These are phyloP conservation scores for Boletus sp. DNA, from an alignment of 768 basidiomycete genomes.

Conservation along the genomic window DNA sequence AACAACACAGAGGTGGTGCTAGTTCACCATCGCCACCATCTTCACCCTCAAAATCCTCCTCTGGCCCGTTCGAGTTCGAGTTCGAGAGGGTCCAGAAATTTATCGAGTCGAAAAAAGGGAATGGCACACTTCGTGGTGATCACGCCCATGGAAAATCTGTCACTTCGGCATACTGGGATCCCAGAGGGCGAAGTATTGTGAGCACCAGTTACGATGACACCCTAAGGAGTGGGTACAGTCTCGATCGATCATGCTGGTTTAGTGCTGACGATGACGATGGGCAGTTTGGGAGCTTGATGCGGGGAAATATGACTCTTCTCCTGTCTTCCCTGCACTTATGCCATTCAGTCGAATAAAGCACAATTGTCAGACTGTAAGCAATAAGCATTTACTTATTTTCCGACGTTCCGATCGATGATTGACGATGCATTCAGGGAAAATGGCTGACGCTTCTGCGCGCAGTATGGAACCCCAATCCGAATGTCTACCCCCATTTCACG, in stretches of 20 bases:
- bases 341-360: conserved; percentile 66
- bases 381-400: background rate
- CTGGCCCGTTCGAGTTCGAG: conserved; percentile 32
- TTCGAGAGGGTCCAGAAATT: conserved; percentile 49
- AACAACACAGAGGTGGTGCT: conserved; percentile 15
- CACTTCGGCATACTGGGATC: conserved; percentile 86
- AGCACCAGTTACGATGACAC: conserved; percentile 86
- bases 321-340: conserved; percentile 56
- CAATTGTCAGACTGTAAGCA: conserved; percentile 76
- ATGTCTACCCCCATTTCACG: conserved; percentile 81
- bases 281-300: conserved; percentile 78
- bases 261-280: conserved; percentile 8
- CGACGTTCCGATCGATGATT: background rate
- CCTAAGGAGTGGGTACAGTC: conserved; percentile 54
- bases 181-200: conserved; percentile 72
- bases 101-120: conserved; percentile 49
- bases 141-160: conserved; percentile 74
- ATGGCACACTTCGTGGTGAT: conserved; percentile 57
- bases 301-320: conserved; percentile 43
- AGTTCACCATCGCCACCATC: conserved; percentile 29
- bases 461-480: conserved; percentile 75
- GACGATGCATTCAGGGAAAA: conserved; percentile 52
- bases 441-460: conserved; percentile 81
- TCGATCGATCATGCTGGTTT: background rate
- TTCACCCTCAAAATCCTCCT: conserved; percentile 3